Evolutionary conservation across 441 rosid genomes (phyloP), one percentile per base, ranked within the genome.

Genomic region (Euphorbia celastroides): DNA sequence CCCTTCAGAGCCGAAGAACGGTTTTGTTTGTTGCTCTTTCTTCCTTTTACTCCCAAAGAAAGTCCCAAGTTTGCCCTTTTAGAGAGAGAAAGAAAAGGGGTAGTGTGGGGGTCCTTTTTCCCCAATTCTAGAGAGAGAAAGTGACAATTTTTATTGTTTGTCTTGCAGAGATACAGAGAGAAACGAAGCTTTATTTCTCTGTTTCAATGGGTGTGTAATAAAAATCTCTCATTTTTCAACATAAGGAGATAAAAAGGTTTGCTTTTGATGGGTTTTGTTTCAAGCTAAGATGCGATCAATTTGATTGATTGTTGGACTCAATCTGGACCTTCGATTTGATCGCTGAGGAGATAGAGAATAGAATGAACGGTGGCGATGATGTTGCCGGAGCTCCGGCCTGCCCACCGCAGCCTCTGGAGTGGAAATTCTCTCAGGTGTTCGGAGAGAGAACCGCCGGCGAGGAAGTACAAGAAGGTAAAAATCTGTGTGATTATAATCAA

Each of bases 361-460:
- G 67, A 74, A 88, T 88, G 95, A 84, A 82, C 80, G 88, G 88
- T 69, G 93, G 85, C 74, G 90, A 84, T 76, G 91, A 73, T 72
- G 79, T 76, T 50, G 81, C 82, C 60, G 78, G 79, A 70, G 82
- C 81, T 62, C 70, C 80, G 62, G 74, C 78, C 54, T 84, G 72
- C 52, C 80, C 84, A 68, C 87, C 83, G 58, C 98, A 78, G 72
- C 81, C 88, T 54, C 66, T 80, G 30, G 83, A 80, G 51, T 88
- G 94, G 94, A 84, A 79, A 72, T 80, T 84, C 81, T 88, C 86
- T 51, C 91, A 88, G 79, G 88, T 83, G 52, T 83, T 88, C 82
- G 94, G 94, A 26, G 86, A 88, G 46, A 75, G 85, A 54, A 67
- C 76, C 56, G 79, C 89, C 74, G 84, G 82, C 30, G 89, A 88